Conservation (phyloP, 2,329 filamentous ascomycete species). For the Colletotrichum limetticola region DNA sequence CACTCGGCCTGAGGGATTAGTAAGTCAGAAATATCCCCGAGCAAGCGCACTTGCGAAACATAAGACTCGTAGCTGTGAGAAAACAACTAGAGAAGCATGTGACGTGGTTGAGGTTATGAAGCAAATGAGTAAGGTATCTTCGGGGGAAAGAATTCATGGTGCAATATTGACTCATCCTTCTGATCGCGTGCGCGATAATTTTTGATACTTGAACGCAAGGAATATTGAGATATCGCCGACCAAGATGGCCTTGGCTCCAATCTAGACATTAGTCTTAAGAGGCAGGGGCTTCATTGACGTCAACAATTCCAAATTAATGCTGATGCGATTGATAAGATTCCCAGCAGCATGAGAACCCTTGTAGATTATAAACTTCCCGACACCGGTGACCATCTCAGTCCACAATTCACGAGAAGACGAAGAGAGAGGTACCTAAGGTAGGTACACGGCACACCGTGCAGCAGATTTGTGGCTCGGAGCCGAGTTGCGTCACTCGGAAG, state of each 20-base stretch:
- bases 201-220: too few relatives aligned
- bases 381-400: neutral
- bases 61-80: too few relatives aligned
- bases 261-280: neutral
- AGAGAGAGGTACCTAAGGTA: neutral
- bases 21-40: too few relatives aligned
- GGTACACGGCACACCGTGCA: neutral
- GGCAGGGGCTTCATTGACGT: constrained; percentile 12
- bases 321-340: constrained; percentile 5
- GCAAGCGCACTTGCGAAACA: too few relatives aligned
- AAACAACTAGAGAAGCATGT: too few relatives aligned
- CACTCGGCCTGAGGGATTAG: too few relatives aligned
- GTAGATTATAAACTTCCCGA: constrained; percentile 13
- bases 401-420: neutral
- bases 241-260: neutral
- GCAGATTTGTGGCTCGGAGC: constrained; percentile 2
- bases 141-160: too few relatives aligned
- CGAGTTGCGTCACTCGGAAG: constrained; percentile 24
- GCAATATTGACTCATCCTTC: too few relatives aligned
- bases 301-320: neutral
- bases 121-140: too few relatives aligned
- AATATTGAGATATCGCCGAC: too few relatives aligned
- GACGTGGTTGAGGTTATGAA: too few relatives aligned
- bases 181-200: too few relatives aligned
- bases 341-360: constrained; percentile 18